Evolutionary conservation across 306 rosid genomes (phyloP).

Genomic region (Trifolium fragiferum): DNA sequence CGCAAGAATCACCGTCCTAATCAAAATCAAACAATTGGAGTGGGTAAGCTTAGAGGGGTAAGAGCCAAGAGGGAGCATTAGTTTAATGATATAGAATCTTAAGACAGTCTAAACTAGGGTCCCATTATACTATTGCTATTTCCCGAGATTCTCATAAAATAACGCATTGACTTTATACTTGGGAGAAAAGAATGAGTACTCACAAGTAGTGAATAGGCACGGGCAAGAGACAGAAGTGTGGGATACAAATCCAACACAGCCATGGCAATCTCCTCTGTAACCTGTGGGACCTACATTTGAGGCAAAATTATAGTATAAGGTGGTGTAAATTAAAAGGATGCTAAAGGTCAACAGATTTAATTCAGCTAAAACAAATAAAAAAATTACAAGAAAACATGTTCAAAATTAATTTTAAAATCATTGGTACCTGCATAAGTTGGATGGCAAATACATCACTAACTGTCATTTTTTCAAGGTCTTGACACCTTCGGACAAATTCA

Average conservation of each 20-base stretch:
- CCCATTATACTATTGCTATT: neutral
- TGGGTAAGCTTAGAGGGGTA: neutral
- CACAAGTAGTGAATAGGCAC: constrained; percentile 72
- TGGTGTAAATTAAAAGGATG: constrained; percentile 16
- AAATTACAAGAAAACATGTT: constrained; percentile 12
- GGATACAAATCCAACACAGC: constrained; percentile 86
- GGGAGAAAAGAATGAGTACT: constrained; percentile 48
- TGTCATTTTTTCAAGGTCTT: constrained; percentile 79
- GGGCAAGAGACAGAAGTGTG: constrained; percentile 77
- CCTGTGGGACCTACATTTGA: constrained; percentile 84
- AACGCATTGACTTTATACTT: constrained; percentile 6
- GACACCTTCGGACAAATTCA: constrained; percentile 75
- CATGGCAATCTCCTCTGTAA: constrained; percentile 95
- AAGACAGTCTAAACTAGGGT: constrained; percentile 1
- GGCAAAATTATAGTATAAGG: constrained; percentile 1
- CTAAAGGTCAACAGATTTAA: constrained; percentile 4
- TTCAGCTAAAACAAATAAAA: constrained; percentile 19
- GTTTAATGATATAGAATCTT: constrained; percentile 8
- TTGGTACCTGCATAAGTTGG: constrained; percentile 95
- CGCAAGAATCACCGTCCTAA: constrained; percentile 74
- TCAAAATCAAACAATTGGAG: constrained; percentile 20
- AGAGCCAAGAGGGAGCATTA: neutral
- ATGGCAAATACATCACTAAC: constrained; percentile 89
- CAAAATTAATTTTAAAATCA: constrained; percentile 15
- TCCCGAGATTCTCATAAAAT: constrained; percentile 18